Percentiles rank a stretch among this genome's conserved stretches.
These are phyloP conservation scores for Talaromyces albobiverticillius DNA, from an alignment of 2,329 filamentous ascomycete species.

Conservation along the genomic window DNA sequence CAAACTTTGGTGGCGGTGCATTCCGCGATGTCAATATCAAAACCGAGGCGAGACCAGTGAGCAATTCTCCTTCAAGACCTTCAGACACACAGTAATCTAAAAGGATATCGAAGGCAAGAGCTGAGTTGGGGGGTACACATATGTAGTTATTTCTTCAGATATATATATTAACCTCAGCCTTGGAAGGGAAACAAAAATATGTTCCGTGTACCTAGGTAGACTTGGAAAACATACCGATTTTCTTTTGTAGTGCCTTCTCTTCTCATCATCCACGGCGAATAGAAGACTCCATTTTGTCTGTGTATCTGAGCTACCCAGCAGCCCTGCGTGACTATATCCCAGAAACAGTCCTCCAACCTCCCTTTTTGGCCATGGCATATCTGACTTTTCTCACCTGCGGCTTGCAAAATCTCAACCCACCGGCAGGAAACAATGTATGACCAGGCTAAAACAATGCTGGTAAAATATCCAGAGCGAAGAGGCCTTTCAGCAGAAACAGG, in stretches of 20 bases:
- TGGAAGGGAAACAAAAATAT: neutral
- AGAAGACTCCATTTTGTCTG: constrained; percentile 4
- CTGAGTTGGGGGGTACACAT: constrained; percentile 13
- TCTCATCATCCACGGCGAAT: neutral
- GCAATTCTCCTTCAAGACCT: constrained; percentile 16
- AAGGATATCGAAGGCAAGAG: constrained; percentile 18
- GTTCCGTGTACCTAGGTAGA: neutral
- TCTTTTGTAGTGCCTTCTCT: too few species aligned
- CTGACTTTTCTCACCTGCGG: constrained; percentile 15
- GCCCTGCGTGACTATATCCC: constrained; percentile 14
- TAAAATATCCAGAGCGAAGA: constrained; percentile 10
- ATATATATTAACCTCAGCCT: too few species aligned
- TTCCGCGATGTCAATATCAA: constrained; percentile 17
- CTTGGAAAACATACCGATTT: neutral
- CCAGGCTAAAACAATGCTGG: constrained; percentile 18
- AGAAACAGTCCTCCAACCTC: constrained; percentile 7
- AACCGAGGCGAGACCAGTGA: constrained; percentile 12
- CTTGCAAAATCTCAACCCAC: constrained; percentile 21
- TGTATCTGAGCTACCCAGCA: constrained; percentile 11
- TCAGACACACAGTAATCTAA: constrained; percentile 18
- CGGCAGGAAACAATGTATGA: constrained; percentile 22
- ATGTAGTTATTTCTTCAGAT: neutral
- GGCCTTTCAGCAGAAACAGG: neutral
- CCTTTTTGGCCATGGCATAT: constrained; percentile 14
- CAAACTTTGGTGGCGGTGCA: constrained; percentile 13